A percentile compares a stretch with the other conserved stretches of the same genome.
Conservation (phyloP, 2,329 filamentous ascomycete genomes). For the Sarocladiaceae sp. region DNA sequence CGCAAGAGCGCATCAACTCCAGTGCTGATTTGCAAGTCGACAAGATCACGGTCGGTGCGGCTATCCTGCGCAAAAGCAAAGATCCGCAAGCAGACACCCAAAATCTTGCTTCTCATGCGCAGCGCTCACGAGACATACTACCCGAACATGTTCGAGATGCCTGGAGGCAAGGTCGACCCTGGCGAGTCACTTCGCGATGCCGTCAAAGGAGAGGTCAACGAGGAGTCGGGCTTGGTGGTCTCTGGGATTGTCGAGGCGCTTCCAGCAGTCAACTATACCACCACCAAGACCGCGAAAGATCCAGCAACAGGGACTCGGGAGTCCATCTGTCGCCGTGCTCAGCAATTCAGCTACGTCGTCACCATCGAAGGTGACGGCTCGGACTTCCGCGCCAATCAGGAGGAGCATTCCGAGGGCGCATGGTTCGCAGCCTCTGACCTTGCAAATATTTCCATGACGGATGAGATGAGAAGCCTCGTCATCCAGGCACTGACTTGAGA, state of each 20-base stretch:
- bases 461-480: conserved; percentile 1
- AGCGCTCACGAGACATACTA: conserved; percentile 4
- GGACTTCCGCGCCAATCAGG: background rate
- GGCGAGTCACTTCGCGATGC: background rate
- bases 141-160: conserved; percentile 2
- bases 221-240: conserved; percentile 1
- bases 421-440: background rate
- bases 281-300: background rate
- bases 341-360: conserved; percentile 4
- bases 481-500: conserved; percentile 5
- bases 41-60: background rate
- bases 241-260: background rate
- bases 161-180: background rate
- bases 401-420: conserved; percentile 1
- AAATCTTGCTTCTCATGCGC: conserved; percentile 7
- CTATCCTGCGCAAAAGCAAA: background rate
- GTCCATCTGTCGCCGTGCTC: background rate
- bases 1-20: background rate
- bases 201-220: background rate
- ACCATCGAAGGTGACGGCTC: background rate
- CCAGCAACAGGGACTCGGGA: background rate
- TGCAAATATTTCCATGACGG: background rate
- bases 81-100: background rate
- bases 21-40: background rate
- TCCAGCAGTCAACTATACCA: background rate